Conservation (phyloP, 305 asterid species). For the Fraxinus floribunda region DNA sequence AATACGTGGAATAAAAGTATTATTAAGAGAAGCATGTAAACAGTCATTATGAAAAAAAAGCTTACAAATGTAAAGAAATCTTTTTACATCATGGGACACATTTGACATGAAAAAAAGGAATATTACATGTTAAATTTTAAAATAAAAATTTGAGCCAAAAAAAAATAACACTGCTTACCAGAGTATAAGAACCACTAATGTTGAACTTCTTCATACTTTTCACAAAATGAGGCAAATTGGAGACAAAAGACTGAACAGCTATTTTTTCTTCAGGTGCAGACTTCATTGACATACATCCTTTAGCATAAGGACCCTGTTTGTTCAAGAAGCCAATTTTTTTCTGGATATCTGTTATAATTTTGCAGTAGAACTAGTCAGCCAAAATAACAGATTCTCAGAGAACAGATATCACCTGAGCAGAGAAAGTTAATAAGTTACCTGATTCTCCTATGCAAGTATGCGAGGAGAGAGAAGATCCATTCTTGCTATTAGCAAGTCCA, state of each 20-base stretch:
- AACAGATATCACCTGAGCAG: conserved; percentile 6
- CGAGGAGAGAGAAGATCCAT: conserved; percentile 33
- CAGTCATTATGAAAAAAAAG: background rate
- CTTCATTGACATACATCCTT: conserved; percentile 83
- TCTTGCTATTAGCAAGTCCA: conserved; percentile 35
- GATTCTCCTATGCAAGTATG: conserved; percentile 39
- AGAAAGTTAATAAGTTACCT: conserved; percentile 39
- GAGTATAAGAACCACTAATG: conserved; percentile 81
- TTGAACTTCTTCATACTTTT: conserved; percentile 89
- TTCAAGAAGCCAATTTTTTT: conserved; percentile 46
- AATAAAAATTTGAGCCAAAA: background rate
- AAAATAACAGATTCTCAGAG: background rate
- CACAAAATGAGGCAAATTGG: conserved; percentile 82
- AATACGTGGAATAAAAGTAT: background rate
- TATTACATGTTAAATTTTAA: background rate
- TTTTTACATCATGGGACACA: background rate
- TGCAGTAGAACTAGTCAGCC: conserved; percentile 19
- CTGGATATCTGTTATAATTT: conserved; percentile 41
- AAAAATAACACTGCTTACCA: conserved; percentile 48
- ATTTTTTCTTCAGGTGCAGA: conserved; percentile 91
- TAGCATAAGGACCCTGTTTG: conserved; percentile 58
- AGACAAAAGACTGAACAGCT: conserved; percentile 72
- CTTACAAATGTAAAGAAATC: background rate
- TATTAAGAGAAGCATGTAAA: background rate
- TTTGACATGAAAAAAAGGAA: background rate